phyloP scores from a whole-genome alignment of 2,329 filamentous ascomycete species.

The Aspergillus arachidicola region DNA sequence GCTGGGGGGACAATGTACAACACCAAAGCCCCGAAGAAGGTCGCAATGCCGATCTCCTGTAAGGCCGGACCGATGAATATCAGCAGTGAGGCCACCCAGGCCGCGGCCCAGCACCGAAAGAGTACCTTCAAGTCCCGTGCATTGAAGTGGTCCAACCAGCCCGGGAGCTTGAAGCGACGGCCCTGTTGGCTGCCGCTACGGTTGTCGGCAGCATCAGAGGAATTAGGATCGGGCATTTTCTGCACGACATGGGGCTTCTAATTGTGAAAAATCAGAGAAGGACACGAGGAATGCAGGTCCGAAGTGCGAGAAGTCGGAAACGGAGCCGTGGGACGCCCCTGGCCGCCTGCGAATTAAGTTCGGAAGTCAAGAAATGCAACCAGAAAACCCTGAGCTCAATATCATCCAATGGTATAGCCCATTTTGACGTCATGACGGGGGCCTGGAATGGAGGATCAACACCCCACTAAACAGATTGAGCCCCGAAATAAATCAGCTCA shows the following conservation, averaged over 20 bases:
- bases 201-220: not conserved
- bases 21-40: constrained; percentile 49
- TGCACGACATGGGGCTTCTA: not conserved
- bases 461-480: not conserved
- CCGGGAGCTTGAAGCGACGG: constrained; percentile 24
- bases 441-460: not conserved
- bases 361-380: not conserved
- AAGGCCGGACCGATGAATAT: constrained; percentile 52
- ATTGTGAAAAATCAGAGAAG: not conserved
- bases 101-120: constrained; percentile 51
- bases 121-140: constrained; percentile 50
- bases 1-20: constrained; percentile 51
- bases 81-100: constrained; percentile 50
- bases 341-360: not conserved
- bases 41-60: constrained; percentile 44
- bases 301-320: not conserved
- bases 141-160: constrained; percentile 50
- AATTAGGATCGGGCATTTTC: constrained; percentile 1
- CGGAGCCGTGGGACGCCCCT: not conserved
- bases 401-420: not conserved
- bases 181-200: not conserved
- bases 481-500: not conserved
- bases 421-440: not conserved
- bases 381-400: not conserved
- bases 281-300: not conserved